Evolutionary conservation across 371 early-diverging fungal species (phyloP).

Genomic region (Vavraia culicis): DNA sequence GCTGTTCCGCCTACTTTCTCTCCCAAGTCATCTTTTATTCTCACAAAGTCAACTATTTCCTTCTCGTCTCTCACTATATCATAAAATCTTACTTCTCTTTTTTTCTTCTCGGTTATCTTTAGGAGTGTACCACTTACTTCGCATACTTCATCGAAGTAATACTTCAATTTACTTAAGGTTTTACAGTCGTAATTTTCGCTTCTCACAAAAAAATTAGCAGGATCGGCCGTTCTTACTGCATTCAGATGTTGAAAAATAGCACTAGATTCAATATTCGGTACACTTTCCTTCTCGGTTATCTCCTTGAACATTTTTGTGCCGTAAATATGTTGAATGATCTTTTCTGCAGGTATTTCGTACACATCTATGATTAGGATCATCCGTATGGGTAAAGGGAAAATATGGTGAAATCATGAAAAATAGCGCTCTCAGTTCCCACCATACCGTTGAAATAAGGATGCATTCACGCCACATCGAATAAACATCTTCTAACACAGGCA

Average conservation of each 20-base stretch:
- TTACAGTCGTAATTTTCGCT: too few species aligned
- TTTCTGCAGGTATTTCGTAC: conserved; percentile 5
- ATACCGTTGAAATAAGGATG: too few species aligned
- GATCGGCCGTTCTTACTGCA: too few species aligned
- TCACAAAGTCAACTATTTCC: not conserved
- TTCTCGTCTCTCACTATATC: not conserved
- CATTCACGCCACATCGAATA: too few species aligned
- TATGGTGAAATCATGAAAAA: too few species aligned
- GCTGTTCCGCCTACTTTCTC: conserved; percentile 6
- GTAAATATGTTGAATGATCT: conserved; percentile 1
- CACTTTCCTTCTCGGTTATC: not conserved
- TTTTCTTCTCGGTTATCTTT: conserved; percentile 16
- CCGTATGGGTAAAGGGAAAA: too few species aligned
- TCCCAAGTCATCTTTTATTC: conserved; percentile 5
- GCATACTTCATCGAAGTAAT: conserved; percentile 17
- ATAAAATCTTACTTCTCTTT: conserved; percentile 8
- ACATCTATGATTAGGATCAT: conserved; percentile 12
- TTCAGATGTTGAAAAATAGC: too few species aligned
- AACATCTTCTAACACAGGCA: too few species aligned
- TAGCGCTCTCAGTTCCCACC: too few species aligned
- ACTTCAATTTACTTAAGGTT: conserved; percentile 9
- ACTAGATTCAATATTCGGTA: too few species aligned
- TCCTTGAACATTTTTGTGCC: not conserved
- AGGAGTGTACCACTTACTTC: conserved; percentile 7
- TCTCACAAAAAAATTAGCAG: too few species aligned